Percentiles rank a stretch among this genome's conserved stretches.
phyloP scores from a whole-genome alignment of 331 rosid species.

The Quercus tomentella region DNA sequence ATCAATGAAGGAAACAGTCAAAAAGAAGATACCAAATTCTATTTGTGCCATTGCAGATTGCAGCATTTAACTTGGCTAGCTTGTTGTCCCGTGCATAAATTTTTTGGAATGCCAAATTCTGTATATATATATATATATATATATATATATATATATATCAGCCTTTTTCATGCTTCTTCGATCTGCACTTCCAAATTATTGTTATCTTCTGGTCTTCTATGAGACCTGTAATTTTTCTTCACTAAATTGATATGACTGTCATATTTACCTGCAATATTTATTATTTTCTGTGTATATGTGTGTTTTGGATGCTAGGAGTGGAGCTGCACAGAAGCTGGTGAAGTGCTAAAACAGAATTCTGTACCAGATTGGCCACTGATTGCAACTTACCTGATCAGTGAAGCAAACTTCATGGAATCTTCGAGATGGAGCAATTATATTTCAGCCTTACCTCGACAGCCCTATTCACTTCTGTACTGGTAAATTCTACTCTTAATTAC shows the following conservation, averaged over 20 bases:
- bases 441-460: slow-evolving; percentile 89
- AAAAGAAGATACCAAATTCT: neutral
- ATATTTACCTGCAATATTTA: neutral
- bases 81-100: neutral
- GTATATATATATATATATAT: neutral
- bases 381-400: slow-evolving; percentile 89
- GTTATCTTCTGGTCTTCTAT: neutral
- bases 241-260: neutral
- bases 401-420: slow-evolving; percentile 75
- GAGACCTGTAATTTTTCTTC: neutral
- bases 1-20: neutral
- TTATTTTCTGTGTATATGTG: slow-evolving; percentile 5
- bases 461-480: slow-evolving; percentile 97
- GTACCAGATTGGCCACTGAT: slow-evolving; percentile 95
- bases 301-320: slow-evolving; percentile 54
- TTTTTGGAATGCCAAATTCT: neutral
- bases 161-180: neutral
- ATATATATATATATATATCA: neutral
- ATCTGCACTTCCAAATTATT: neutral
- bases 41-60: neutral
- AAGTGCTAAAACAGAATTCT: slow-evolving; percentile 58
- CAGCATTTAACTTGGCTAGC: neutral
- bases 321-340: slow-evolving; percentile 68
- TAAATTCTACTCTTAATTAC: slow-evolving; percentile 15
- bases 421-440: slow-evolving; percentile 90